Evolutionary conservation across 345 rosid species (phyloP).

Genomic region (Bruguiera gymnorhiza): DNA sequence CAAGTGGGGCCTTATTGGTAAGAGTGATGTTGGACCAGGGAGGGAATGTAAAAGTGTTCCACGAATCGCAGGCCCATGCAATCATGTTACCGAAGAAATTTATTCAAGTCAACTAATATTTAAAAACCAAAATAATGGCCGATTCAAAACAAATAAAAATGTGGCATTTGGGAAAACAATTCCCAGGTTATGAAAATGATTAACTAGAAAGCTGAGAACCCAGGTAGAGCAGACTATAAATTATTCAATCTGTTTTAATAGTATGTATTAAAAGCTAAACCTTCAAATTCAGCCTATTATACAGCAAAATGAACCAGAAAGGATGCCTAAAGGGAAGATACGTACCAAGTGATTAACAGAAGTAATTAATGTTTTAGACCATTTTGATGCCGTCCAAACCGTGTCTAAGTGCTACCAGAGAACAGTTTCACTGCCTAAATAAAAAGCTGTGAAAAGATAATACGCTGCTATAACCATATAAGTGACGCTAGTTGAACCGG

Average conservation of each 20-base stretch:
- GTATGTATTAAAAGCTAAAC: too few relatives aligned
- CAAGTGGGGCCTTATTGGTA: conserved; percentile 15
- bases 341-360: neutral
- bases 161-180: too few relatives aligned
- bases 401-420: neutral
- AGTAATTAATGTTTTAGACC: neutral
- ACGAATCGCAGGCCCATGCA: neutral
- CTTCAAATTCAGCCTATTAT: too few relatives aligned
- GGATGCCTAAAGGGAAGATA: neutral
- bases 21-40: conserved; percentile 16
- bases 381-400: neutral
- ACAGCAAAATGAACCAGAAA: too few relatives aligned
- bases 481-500: conserved; percentile 16
- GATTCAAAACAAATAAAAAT: too few relatives aligned
- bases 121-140: too few relatives aligned
- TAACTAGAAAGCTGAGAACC: too few relatives aligned
- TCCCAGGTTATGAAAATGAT: too few relatives aligned
- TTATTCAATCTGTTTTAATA: too few relatives aligned
- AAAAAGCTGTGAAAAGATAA: conserved; percentile 21
- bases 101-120: too few relatives aligned
- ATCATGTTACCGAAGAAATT: neutral
- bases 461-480: conserved; percentile 11
- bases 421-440: neutral
- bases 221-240: too few relatives aligned
- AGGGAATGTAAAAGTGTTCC: conserved; percentile 9